Base-by-base conservation (phyloP, 768 basidiomycete species). In the Coprinopsis strossmayeri region DNA sequence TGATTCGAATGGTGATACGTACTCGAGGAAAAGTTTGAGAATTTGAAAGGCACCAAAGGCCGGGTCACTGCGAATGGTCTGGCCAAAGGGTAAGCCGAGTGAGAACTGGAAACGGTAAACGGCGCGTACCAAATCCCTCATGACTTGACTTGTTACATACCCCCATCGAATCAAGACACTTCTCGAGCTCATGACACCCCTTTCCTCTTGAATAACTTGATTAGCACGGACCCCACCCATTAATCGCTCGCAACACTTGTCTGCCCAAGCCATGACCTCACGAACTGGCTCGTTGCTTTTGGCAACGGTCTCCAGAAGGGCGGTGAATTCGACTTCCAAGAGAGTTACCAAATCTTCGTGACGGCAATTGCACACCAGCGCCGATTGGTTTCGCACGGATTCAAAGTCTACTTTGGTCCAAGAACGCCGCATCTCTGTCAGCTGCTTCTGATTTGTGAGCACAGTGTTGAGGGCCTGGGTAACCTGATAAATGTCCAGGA, bases 31-130 rank as follows among this genome's bases (percentile, higher is more conserved):
- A 57, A 92, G 69, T 64, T 92, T 92, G 65, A 92, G 62, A 53
- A 93, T 91, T 65, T 92, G 91, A 71, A 92, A 93, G 15, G 91
- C 87, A 45, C 91, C 91, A 56, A 93, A 93, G 2, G 90, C 87
- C 46, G 90, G 90, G 66, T 93, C 90, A 56, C 90, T 92, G 54
- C 90, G 83, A 55, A 93, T 92, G 9, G 90, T 92, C 89, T 91
- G 61, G 9, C 39, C 25, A 52, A 39, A 38, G n/a, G 37, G 26
- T 49, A 32, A 47, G 28, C 45, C 34, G 45, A 43, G 17, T 26
- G 17, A n/a, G n/a, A n/a, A n/a, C 34, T 50, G 30, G 51, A 30
- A 50, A 35, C 40, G 23, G 44, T 28, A 46, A 26, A 43, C 28
- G 47, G 48, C 27, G 65, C 85, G 64, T 61, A 91, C 87, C 63